Base-by-base conservation (phyloP, 2,329 filamentous ascomycete genomes). In the Pseudocercospora eumusae region DNA sequence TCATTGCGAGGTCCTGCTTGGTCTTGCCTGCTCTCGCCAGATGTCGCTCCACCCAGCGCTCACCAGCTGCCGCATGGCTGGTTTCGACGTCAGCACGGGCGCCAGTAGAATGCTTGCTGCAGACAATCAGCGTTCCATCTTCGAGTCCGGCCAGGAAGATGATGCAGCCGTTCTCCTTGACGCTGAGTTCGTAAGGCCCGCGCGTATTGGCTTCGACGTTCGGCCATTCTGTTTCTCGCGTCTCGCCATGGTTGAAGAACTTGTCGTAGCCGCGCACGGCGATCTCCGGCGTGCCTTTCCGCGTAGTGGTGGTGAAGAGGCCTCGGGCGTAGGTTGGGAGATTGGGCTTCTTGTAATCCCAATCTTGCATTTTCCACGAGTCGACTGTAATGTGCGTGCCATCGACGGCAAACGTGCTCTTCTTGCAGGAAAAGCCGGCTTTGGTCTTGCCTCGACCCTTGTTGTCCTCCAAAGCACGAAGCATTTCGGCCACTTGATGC, bases 111-210 rank as follows among this genome's bases (percentile, higher is more conserved):
- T 99, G 95, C 75, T 99, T 99, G 82, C 93, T 98, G 84, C 93
- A 98, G n/a, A 99, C 93, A 7, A 99, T 81, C 9, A 99, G 81
- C 1, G 91, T 92, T 36, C 86, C 93, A 71, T 97, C 93, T 71
- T 96, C 91, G 21, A 99, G 82, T 13, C 93, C 95, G 15, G 92
- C 89, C 49, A 99, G 87, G 80, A 99, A 99, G 69, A 99, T 97
- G 76, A 99, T 99, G 77, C 95, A 99, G n/a, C 95, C 95, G 72
- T 99, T 99, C 78, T 99, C 95, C 79, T 99, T 99, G 57, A 98
- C 86, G 61, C 92, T 98, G 60, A 99, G 80, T 78, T 99, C 95
- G 71, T 98, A 99, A 0, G 95, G 95, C 0, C 92, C 92, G 66
- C 86, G 80, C 0, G 95, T 98, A 60, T 89, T 83, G 27, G 78